phyloP scores from a whole-genome alignment of 169 alveolate genomes.

The Blepharisma undulans region DNA sequence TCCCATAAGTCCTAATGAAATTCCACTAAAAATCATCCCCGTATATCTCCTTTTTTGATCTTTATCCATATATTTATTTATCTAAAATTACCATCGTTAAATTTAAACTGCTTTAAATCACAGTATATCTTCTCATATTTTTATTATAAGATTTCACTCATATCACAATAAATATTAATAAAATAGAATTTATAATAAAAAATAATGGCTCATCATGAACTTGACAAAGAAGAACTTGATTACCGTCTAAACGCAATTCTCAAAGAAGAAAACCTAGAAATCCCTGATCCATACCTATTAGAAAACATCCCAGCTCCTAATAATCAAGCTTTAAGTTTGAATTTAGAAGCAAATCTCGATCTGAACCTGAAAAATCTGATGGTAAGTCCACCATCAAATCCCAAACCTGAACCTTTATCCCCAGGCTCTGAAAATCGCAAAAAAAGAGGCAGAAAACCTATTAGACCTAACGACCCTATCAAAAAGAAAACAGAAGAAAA shows the following conservation, averaged over 20 bases:
- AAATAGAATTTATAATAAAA: too few relatives aligned
- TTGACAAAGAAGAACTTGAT: background rate
- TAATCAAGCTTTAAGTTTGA: background rate
- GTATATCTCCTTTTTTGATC: background rate
- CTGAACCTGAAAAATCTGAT: background rate
- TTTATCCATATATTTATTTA: background rate
- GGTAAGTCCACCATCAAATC: background rate
- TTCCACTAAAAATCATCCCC: background rate
- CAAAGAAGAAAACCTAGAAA: background rate
- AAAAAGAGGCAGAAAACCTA: slow-evolving; percentile 33
- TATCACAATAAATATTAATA: background rate
- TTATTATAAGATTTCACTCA: too few relatives aligned
- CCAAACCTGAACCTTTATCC: background rate
- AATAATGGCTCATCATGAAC: background rate
- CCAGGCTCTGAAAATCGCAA: background rate
- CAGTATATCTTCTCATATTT: too few relatives aligned
- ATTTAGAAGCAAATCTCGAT: background rate
- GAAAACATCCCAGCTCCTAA: background rate
- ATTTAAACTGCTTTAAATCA: background rate
- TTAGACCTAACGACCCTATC: slow-evolving; percentile 38
- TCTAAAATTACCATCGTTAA: background rate
- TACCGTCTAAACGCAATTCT: background rate
- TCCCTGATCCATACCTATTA: background rate
- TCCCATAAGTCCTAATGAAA: background rate
- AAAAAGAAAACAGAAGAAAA: slow-evolving; percentile 38